Percentiles rank a stretch among this genome's conserved stretches.
Evolutionary conservation across 2,329 filamentous ascomycete genomes (phyloP).

Genomic region (Zasmidium citrigriseum): DNA sequence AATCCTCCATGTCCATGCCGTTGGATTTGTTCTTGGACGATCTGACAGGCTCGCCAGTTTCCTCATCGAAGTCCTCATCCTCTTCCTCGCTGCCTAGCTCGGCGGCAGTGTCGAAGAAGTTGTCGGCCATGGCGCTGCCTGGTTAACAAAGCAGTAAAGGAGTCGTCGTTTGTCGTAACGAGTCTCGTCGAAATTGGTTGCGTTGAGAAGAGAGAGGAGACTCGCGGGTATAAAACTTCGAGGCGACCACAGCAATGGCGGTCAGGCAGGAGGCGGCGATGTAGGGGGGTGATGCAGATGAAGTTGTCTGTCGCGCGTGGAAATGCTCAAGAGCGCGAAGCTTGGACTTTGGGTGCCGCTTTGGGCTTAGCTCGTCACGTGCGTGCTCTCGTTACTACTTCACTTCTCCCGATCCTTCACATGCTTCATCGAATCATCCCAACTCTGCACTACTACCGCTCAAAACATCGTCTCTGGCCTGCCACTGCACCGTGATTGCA

Average conservation of each 20-base stretch:
- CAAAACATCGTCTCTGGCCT: no score
- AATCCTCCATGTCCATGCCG: slow-evolving; percentile 67
- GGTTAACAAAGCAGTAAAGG: slow-evolving; percentile 7
- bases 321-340: no score
- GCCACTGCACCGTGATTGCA: no score
- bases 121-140: slow-evolving; percentile 27
- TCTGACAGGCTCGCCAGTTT: slow-evolving; percentile 60
- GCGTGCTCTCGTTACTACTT: no score
- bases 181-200: background rate
- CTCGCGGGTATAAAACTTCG: background rate
- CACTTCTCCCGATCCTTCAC: no score
- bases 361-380: no score
- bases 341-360: no score
- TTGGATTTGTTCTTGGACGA: slow-evolving; percentile 37
- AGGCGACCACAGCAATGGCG: background rate
- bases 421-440: no score
- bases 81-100: slow-evolving; percentile 81
- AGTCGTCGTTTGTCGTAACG: background rate
- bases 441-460: no score
- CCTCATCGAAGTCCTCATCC: slow-evolving; percentile 82
- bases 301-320: background rate
- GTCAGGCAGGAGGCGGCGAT: background rate
- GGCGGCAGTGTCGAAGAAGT: slow-evolving; percentile 82
- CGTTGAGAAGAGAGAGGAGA: background rate
- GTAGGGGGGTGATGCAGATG: background rate